Evolutionary conservation across 345 rosid species (phyloP).

Genomic region (Orychophragmus violaceus): DNA sequence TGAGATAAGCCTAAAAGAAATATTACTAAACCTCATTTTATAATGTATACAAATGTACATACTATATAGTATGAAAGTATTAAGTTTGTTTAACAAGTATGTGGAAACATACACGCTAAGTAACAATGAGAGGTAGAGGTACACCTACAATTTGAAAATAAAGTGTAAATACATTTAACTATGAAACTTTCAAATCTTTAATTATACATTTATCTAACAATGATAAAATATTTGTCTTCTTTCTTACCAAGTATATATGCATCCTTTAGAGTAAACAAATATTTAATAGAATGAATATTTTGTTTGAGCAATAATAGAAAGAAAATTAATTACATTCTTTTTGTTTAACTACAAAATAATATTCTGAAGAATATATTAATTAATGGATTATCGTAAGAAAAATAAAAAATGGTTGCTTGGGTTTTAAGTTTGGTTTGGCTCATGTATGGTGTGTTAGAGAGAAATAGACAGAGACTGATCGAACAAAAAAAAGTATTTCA

Average conservation of each 20-base stretch:
- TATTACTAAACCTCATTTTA: conserved; percentile 9
- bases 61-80: background rate
- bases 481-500: conserved; percentile 4
- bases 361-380: background rate
- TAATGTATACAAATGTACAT: background rate
- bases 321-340: background rate
- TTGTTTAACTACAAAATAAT: background rate
- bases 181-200: background rate
- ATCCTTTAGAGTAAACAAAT: background rate
- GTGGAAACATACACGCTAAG: conserved; percentile 21
- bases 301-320: too few species aligned
- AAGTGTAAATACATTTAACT: conserved; percentile 4
- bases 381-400: background rate
- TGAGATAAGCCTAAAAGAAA: background rate
- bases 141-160: conserved; percentile 26
- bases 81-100: conserved; percentile 13
- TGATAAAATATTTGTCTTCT: background rate
- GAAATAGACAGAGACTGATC: conserved; percentile 15
- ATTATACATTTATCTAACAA: background rate
- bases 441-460: conserved; percentile 26
- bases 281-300: background rate
- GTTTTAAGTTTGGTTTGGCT: conserved; percentile 44
- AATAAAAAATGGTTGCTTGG: conserved; percentile 47
- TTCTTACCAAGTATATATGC: background rate
- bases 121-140: conserved; percentile 22